Percentiles rank a stretch among this genome's conserved stretches.
These are phyloP conservation scores for Phytophthora foliorum DNA, from an alignment of 352 stramenopile genomes.

Conservation along the genomic window DNA sequence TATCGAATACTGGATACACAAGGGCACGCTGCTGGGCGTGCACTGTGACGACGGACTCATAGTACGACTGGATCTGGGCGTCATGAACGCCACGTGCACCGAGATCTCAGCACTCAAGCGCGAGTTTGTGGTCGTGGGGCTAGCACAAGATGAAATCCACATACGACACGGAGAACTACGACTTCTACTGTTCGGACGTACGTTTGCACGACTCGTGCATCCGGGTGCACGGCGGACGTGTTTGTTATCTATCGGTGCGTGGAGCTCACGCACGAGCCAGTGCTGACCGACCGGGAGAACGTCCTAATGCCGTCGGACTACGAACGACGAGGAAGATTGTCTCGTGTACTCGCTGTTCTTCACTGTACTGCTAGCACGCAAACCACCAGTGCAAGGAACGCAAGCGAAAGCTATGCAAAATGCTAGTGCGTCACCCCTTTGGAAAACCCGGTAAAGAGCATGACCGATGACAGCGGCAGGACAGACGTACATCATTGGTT, in stretches of 20 bases:
- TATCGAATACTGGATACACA: slow-evolving; percentile 89
- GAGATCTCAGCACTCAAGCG: slow-evolving; percentile 76
- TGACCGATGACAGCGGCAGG: too few species aligned
- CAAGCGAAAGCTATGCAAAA: too few species aligned
- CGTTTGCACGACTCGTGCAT: slow-evolving; percentile 82
- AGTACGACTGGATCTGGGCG: slow-evolving; percentile 86
- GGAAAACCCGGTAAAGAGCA: too few species aligned
- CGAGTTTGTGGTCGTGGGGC: slow-evolving; percentile 66
- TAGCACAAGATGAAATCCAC: slow-evolving; percentile 85
- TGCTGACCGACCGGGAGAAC: slow-evolving; percentile 51
- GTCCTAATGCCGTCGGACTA: slow-evolving; percentile 61
- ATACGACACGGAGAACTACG: slow-evolving; percentile 84
- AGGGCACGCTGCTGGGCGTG: slow-evolving; percentile 77
- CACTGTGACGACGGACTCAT: slow-evolving; percentile 79
- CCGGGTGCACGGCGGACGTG: slow-evolving; percentile 78
- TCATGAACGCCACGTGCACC: slow-evolving; percentile 78
- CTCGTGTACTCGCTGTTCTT: slow-evolving; percentile 82
- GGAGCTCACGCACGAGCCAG: slow-evolving; percentile 56
- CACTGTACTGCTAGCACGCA: too few species aligned
- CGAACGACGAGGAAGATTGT: slow-evolving; percentile 74
- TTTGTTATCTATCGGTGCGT: slow-evolving; percentile 89
- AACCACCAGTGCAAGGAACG: too few species aligned
- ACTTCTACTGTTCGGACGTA: slow-evolving; percentile 84
- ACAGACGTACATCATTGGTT: too few species aligned
- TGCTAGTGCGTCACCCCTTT: too few species aligned